Base-by-base conservation (phyloP, 129 eudicot genomes). In the Chrysanthemum lavandulifolium region DNA sequence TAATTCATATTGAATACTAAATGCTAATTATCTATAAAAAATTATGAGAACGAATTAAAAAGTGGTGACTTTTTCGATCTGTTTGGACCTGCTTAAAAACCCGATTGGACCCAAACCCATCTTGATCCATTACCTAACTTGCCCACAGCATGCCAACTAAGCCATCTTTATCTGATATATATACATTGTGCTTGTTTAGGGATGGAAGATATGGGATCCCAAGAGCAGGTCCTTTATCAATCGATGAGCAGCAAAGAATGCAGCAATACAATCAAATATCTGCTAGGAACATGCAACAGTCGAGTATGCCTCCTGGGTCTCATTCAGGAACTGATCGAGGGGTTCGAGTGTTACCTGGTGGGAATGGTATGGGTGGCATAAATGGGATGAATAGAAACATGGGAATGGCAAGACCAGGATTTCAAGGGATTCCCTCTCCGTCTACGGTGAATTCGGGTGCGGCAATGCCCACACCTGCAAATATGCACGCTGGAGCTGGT, bases 181-280 rank as follows among this genome's bases (percentile, higher is more conserved):
- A 40, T 73, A 13, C 45, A 19, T 62, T 58, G 31, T 70, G 61
- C 11, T 59, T 77, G 5, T 56, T 68, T 82, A 81, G 96, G 87
- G 98, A 86, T 72, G 92, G 80, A 67, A 90, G 97, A 82, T 90
- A 82, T 36, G 82, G 81, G 56, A 72, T 88, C 29, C 91, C 96
- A 23, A 88, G 98, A 73, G 72, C 90, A 61, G 80, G 81, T 72
- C 78, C 96, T 19, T 80, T 84, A 62, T 72, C 96, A 53, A 76
- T 76, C 64, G 96, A 93, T 16, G 97, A 93, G 19, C 97, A 90
- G 65, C 97, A 87, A 67, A 81, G 96, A 78, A 45, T 82, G 72
- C 96, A 89, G 48, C 91, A 84, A 54, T 84, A 84, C 64, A 87
- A 83, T 75, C 88, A 87, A 58, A 76, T 90, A 74, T 64, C 97